Base-by-base conservation (phyloP, 2,329 filamentous ascomycete species). In the Aspergillus viridinutans region DNA sequence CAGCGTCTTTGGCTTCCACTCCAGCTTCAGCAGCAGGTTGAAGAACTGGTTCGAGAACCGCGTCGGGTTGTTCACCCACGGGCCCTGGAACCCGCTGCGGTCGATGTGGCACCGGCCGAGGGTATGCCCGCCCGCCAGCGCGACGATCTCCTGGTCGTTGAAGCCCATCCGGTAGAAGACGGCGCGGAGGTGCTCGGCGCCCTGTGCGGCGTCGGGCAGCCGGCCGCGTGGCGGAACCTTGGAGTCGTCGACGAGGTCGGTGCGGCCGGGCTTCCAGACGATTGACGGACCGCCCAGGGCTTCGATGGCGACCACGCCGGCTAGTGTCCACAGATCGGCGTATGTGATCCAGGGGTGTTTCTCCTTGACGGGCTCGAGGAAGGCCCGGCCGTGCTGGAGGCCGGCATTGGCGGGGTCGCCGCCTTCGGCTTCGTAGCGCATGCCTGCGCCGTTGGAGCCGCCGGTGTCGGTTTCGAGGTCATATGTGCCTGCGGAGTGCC, bases 361-460 rank as follows among this genome's bases (percentile, higher is more conserved):
- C 21, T 71, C 70, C 68, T 87, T 87, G 60, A 87, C 71, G 5
- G 84, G 82, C 64, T 87, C 84, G 58, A 88, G 80, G 70, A 87
- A 87, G 28, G 83, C 80, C 17, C 84, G 83, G 23, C 83, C 85
- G 68, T 86, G 79, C 64, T 87, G 82, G 9, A 87, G 79, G 20
- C 85, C 85, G 3, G 84, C 84, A 71, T 87, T 87, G 55, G 85
- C 83, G 4, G 84, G 84, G 67, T 87, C 84, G 58, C 83, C 84
- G 57, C 83, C 84, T 73, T 87, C 85, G 25, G 78, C 73, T 73
- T 86, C 84, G 67, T 86, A 87, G 35, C 85, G 79, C 85, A 87
- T 87, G 20, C 84, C 84, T 0, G 85, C 85, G 58, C 85, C 85
- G 67, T 87, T 87, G 26, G 80, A 83, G 40, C 85, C 85, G 38